Conservation (phyloP, 2,329 filamentous ascomycete species). For the Zasmidium citrigriseum region DNA sequence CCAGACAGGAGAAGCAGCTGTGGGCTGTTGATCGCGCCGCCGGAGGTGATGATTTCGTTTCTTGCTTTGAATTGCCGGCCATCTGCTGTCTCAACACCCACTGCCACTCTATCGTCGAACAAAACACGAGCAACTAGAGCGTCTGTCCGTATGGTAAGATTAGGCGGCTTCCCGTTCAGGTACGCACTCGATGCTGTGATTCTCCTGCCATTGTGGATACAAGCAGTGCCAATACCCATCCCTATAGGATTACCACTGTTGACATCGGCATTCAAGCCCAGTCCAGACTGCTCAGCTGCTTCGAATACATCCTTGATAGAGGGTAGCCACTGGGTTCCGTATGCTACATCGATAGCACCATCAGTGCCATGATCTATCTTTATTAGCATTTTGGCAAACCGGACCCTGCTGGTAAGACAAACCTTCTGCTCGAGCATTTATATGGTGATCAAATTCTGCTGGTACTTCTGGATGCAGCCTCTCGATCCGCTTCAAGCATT, state of each 20-base stretch:
- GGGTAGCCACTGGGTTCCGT: neutral
- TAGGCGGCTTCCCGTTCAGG: conserved; percentile 46
- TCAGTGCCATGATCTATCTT: neutral
- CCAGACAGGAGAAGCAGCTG: conserved; percentile 59
- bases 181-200: conserved; percentile 53
- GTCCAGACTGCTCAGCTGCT: conserved; percentile 46
- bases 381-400: neutral
- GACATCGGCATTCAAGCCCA: conserved; percentile 55
- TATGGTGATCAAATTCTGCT: neutral
- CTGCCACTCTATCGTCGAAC: conserved; percentile 47
- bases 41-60: conserved; percentile 42
- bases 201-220: conserved; percentile 52
- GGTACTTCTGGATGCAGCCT: conserved; percentile 44
- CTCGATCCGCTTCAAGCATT: conserved; percentile 56
- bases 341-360: neutral
- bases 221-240: conserved; percentile 53
- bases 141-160: conserved; percentile 55
- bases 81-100: conserved; percentile 45
- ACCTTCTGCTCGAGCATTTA: neutral
- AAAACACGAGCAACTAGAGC: conserved; percentile 52
- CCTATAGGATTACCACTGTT: conserved; percentile 62
- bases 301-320: conserved; percentile 38
- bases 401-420: neutral
- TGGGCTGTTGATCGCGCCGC: conserved; percentile 42
- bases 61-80: conserved; percentile 20